Evolutionary conservation across 805 yeast genomes (phyloP).

Genomic region (Saccharomyces eubayanus): DNA sequence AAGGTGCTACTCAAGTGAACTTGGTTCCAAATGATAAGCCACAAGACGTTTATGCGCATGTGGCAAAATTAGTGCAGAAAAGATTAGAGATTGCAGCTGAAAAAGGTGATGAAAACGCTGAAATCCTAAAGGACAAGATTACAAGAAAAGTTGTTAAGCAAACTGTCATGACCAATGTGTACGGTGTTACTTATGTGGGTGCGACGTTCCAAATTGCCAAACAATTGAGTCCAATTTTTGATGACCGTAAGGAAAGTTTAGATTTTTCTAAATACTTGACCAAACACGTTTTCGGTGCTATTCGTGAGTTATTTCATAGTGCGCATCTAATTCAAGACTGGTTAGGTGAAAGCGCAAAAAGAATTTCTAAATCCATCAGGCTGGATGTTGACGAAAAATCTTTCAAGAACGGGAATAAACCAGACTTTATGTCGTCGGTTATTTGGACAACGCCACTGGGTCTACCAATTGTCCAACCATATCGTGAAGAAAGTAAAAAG

Average conservation of each 20-base stretch:
- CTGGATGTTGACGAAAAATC: slow-evolving; percentile 48
- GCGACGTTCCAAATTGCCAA: slow-evolving; percentile 83
- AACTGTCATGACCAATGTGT: slow-evolving; percentile 96
- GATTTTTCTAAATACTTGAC: slow-evolving; percentile 60
- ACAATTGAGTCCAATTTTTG: slow-evolving; percentile 56
- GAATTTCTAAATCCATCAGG: slow-evolving; percentile 70
- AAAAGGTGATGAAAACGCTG: slow-evolving; percentile 47
- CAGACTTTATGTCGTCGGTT: slow-evolving; percentile 72
- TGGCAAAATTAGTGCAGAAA: slow-evolving; percentile 53
- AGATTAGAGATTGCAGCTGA: slow-evolving; percentile 47
- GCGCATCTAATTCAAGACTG: slow-evolving; percentile 96
- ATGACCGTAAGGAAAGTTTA: slow-evolving; percentile 39
- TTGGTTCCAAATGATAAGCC: slow-evolving; percentile 64
- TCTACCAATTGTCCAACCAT: slow-evolving; percentile 94
- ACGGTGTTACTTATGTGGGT: slow-evolving; percentile 92
- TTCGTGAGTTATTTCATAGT: slow-evolving; percentile 77
- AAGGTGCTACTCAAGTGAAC: slow-evolving; percentile 76
- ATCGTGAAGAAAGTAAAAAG: slow-evolving; percentile 57
- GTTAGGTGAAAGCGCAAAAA: slow-evolving; percentile 79
- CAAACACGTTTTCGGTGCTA: slow-evolving; percentile 67
- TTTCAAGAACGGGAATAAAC: slow-evolving; percentile 38
- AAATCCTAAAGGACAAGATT: slow-evolving; percentile 47
- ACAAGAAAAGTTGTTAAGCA: slow-evolving; percentile 88
- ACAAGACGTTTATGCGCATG: slow-evolving; percentile 67
- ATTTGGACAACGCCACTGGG: slow-evolving; percentile 98